Conservation (phyloP, 768 basidiomycete species). For the Amanita fuliginea region DNA sequence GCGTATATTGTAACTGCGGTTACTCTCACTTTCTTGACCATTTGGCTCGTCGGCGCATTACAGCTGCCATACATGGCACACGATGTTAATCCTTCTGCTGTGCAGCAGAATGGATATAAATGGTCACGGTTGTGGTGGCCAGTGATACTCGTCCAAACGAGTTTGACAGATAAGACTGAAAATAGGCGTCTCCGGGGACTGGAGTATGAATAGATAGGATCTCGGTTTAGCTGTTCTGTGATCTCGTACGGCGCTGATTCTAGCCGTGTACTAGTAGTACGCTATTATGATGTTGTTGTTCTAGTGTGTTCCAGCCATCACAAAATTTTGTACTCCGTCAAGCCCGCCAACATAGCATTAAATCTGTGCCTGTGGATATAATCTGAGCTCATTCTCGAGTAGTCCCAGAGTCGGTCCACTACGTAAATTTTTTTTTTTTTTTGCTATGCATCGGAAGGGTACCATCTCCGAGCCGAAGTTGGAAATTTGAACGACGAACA, state of each 20-base stretch:
- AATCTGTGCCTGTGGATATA: too few relatives aligned
- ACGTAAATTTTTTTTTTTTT: too few relatives aligned
- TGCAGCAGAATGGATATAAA: not conserved
- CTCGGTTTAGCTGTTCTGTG: not conserved
- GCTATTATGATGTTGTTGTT: too few relatives aligned
- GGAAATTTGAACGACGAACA: too few relatives aligned
- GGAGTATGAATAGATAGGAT: not conserved
- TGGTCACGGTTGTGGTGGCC: constrained; percentile 6
- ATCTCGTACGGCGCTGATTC: not conserved
- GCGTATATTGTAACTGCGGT: constrained; percentile 34
- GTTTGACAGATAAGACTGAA: not conserved
- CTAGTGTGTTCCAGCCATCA: too few relatives aligned
- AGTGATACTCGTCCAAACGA: constrained; percentile 3
- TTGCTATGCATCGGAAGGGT: too few relatives aligned
- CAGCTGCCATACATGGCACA: constrained; percentile 16
- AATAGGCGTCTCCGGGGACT: constrained; percentile 3
- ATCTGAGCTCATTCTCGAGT: too few relatives aligned
- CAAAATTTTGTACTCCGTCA: not conserved
- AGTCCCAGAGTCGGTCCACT: too few relatives aligned
- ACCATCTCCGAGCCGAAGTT: not conserved
- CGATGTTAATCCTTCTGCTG: not conserved
- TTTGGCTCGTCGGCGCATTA: constrained; percentile 45
- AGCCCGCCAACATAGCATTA: too few relatives aligned
- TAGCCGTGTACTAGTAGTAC: not conserved
- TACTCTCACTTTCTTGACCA: constrained; percentile 34